Evolutionary conservation across 768 basidiomycete genomes (phyloP).

Genomic region (Rhodotorula toruloides): DNA sequence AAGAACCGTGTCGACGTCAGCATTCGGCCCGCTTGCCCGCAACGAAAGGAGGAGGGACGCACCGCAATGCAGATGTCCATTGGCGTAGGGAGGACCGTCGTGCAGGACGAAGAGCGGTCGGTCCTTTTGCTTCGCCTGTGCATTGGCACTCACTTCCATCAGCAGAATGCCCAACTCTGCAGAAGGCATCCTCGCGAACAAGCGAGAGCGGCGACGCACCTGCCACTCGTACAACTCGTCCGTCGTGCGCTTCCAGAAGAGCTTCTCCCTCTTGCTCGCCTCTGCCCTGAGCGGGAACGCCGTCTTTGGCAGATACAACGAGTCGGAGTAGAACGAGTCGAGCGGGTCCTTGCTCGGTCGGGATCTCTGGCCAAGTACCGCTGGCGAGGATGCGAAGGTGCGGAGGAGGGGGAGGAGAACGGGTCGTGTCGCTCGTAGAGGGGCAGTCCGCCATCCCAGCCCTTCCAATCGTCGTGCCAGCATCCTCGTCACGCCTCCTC

Average conservation of each 20-base stretch:
- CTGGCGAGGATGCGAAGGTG: not conserved
- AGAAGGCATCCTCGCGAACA: not conserved
- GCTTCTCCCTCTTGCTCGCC: constrained; percentile 58
- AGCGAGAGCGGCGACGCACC: constrained; percentile 40
- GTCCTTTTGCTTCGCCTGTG: constrained; percentile 61
- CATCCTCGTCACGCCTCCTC: no score
- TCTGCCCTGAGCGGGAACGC: constrained; percentile 68
- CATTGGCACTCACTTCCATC: not conserved
- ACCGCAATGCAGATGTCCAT: constrained; percentile 95
- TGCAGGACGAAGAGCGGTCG: constrained; percentile 77
- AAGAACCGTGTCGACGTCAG: not conserved
- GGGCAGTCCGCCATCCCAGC: no score
- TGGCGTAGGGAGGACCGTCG: constrained; percentile 96
- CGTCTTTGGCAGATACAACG: constrained; percentile 77
- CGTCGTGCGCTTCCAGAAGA: constrained; percentile 60
- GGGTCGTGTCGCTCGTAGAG: not conserved
- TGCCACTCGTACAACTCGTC: constrained; percentile 64
- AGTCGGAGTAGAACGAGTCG: constrained; percentile 53
- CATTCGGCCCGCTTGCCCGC: not conserved
- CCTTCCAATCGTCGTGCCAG: no score
- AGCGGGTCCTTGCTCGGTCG: constrained; percentile 17
- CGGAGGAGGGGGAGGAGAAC: not conserved
- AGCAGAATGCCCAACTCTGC: no score
- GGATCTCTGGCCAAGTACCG: not conserved
- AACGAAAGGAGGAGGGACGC: constrained; percentile 7